Conservation (phyloP, 768 basidiomycete genomes). For the Trametes meyenii region DNA sequence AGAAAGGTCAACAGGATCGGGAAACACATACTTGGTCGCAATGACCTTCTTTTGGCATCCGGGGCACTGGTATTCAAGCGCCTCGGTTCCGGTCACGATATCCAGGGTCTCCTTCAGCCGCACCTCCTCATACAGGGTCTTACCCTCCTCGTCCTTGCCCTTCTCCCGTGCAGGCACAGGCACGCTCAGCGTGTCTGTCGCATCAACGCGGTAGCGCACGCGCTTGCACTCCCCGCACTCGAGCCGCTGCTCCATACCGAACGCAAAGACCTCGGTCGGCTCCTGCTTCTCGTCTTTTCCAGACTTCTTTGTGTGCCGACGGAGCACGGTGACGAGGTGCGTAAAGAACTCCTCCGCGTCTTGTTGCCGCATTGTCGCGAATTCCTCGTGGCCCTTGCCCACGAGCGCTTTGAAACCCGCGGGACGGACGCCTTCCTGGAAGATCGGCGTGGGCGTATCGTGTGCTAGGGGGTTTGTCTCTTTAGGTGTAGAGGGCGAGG, state of each 20-base stretch:
- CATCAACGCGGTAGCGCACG: conserved; percentile 83
- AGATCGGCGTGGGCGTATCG: conserved; percentile 50
- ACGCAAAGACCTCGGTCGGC: conserved; percentile 76
- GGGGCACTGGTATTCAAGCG: conserved; percentile 81
- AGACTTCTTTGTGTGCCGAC: conserved; percentile 61
- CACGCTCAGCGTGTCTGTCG: conserved; percentile 76
- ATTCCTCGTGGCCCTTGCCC: conserved; percentile 92
- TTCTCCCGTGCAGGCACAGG: conserved; percentile 71
- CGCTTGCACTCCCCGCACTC: conserved; percentile 78
- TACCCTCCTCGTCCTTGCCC: conserved; percentile 59
- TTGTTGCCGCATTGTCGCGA: conserved; percentile 95
- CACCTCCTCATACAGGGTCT: conserved; percentile 65
- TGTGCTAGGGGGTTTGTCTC: conserved; percentile 39
- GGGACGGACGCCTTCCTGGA: conserved; percentile 86
- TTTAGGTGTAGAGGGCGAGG: conserved; percentile 24
- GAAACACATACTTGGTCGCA: conserved; percentile 68
- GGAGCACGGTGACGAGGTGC: conserved; percentile 73
- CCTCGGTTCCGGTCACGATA: conserved; percentile 58
- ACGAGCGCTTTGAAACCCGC: conserved; percentile 85
- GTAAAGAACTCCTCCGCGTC: conserved; percentile 95
- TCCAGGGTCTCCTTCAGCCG: conserved; percentile 63
- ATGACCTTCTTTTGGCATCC: conserved; percentile 66
- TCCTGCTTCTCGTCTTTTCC: conserved; percentile 50
- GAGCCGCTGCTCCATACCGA: conserved; percentile 84
- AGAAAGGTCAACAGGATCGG: background rate